phyloP scores from a whole-genome alignment of 345 rosid species.

The Salix caprea region DNA sequence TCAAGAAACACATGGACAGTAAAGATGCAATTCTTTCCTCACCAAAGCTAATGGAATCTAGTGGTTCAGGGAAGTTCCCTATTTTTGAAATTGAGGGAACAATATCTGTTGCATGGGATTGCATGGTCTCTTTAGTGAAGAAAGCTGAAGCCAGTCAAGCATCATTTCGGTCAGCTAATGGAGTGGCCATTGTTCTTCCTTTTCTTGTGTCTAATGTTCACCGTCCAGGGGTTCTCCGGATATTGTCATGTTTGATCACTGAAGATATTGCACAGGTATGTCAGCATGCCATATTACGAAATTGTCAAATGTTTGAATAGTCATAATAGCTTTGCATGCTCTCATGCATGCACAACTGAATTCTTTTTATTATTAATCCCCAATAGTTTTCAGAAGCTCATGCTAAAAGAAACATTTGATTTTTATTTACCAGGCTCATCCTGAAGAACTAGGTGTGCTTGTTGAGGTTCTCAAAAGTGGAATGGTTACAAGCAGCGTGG shows the following conservation, averaged over 20 bases:
- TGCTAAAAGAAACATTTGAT: neutral
- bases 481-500: constrained; percentile 84
- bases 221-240: constrained; percentile 85
- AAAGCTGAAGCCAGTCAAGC: constrained; percentile 90
- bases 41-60: constrained; percentile 83
- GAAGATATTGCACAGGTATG: constrained; percentile 86
- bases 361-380: neutral
- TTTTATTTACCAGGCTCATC: constrained; percentile 59
- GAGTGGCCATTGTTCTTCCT: constrained; percentile 78
- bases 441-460: constrained; percentile 83
- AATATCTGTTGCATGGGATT: constrained; percentile 89
- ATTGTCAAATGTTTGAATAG: constrained; percentile 1
- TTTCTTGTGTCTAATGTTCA: constrained; percentile 75
- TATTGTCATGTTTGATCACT: constrained; percentile 85
- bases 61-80: constrained; percentile 69
- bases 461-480: constrained; percentile 96
- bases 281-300: neutral
- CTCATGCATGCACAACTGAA: neutral
- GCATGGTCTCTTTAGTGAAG: constrained; percentile 84
- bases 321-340: constrained; percentile 1
- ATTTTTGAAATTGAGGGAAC: constrained; percentile 84
- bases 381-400: neutral
- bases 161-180: constrained; percentile 83
- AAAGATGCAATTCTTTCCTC: constrained; percentile 88
- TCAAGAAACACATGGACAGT: constrained; percentile 74